These are phyloP conservation scores for Metschnikowia shivogae DNA, from an alignment of 805 yeast genomes.

Conservation along the genomic window DNA sequence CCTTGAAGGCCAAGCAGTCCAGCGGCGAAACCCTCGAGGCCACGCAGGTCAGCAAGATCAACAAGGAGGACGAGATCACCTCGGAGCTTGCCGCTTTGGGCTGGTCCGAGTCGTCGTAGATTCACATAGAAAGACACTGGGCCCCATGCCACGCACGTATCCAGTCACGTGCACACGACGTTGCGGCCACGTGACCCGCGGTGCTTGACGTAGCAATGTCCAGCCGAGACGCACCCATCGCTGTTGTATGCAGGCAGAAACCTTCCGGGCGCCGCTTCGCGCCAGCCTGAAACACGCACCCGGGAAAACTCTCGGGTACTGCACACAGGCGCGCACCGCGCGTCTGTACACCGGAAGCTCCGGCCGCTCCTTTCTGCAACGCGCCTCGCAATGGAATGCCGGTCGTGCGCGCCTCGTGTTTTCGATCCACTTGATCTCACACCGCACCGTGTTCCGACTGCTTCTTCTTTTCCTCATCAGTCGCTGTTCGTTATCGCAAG, in stretches of 20 bases:
- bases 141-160: too few species aligned
- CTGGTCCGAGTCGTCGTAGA: constrained; percentile 38
- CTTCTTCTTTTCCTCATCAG: constrained; percentile 13
- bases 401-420: constrained; percentile 19
- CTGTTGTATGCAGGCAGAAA: too few species aligned
- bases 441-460: constrained; percentile 9
- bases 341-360: neutral
- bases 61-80: constrained; percentile 78
- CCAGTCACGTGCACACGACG: too few species aligned
- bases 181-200: too few species aligned
- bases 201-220: constrained; percentile 3
- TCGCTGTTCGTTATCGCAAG: constrained; percentile 22
- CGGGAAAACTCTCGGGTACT: neutral
- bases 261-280: too few species aligned
- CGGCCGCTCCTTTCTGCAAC: constrained; percentile 2
- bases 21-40: constrained; percentile 83
- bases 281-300: too few species aligned
- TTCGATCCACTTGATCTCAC: constrained; percentile 7
- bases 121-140: neutral
- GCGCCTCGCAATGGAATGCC: constrained; percentile 1
- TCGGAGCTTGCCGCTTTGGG: constrained; percentile 73
- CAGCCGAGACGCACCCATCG: too few species aligned
- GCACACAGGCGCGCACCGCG: neutral
- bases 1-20: constrained; percentile 78
- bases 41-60: constrained; percentile 86